phyloP scores from a whole-genome alignment of 2,329 filamentous ascomycete genomes.

The Xylaria sp. region DNA sequence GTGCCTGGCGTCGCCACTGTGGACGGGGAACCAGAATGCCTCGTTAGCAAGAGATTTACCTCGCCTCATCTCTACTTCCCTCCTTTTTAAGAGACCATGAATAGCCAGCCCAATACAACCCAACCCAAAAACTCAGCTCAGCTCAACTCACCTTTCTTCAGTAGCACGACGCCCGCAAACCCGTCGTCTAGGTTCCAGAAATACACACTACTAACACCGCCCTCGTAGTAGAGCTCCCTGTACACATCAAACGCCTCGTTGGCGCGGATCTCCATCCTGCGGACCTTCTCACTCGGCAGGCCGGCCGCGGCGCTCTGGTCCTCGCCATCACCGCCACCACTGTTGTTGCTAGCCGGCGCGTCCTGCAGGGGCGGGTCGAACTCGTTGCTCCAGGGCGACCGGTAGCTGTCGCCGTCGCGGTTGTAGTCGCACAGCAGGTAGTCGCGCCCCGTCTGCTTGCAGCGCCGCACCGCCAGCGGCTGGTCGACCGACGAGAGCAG shows the following conservation, averaged over 20 bases:
- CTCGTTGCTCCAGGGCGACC: slow-evolving; percentile 98
- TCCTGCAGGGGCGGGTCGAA: slow-evolving; percentile 88
- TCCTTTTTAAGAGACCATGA: background rate
- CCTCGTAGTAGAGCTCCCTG: slow-evolving; percentile 95
- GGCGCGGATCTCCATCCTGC: slow-evolving; percentile 92
- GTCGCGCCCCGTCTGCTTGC: slow-evolving; percentile 89
- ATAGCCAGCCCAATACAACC: too few species aligned
- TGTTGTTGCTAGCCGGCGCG: slow-evolving; percentile 52
- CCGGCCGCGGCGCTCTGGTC: slow-evolving; percentile 78
- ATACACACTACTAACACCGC: slow-evolving; percentile 94
- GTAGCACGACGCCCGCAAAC: slow-evolving; percentile 92
- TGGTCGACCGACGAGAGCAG: slow-evolving; percentile 98
- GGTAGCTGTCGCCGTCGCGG: slow-evolving; percentile 97
- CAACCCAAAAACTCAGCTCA: background rate
- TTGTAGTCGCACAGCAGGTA: slow-evolving; percentile 99
- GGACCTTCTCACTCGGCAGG: slow-evolving; percentile 87
- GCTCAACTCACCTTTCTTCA: slow-evolving; percentile 83
- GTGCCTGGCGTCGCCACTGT: slow-evolving; percentile 73
- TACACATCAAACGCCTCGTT: slow-evolving; percentile 99
- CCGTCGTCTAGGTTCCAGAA: slow-evolving; percentile 99
- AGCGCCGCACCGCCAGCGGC: slow-evolving; percentile 86
- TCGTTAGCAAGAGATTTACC: background rate
- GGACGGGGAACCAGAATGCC: background rate
- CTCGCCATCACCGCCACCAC: slow-evolving; percentile 65
- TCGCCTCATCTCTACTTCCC: background rate